These are phyloP conservation scores for Phytophthora constricta DNA, from an alignment of 352 stramenopile genomes.

Conservation along the genomic window DNA sequence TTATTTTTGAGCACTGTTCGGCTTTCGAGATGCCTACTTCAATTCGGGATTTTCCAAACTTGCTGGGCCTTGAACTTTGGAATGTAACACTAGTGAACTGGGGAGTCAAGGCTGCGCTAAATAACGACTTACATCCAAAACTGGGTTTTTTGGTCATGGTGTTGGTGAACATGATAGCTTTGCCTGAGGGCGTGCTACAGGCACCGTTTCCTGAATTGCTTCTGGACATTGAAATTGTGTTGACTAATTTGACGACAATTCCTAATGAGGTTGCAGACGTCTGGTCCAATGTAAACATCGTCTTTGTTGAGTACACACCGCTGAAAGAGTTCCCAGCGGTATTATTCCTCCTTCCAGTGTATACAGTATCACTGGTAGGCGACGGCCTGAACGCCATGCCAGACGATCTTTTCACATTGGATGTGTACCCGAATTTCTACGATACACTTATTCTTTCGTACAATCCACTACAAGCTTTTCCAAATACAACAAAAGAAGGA, in stretches of 20 bases:
- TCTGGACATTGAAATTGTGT: too few relatives aligned
- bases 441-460: conserved; percentile 17
- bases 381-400: too few relatives aligned
- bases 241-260: too few relatives aligned
- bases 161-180: conserved; percentile 45
- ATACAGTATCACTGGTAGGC: conserved; percentile 28
- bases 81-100: conserved; percentile 55
- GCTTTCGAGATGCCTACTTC: conserved; percentile 33
- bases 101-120: conserved; percentile 38
- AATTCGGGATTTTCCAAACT: conserved; percentile 41
- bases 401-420: too few relatives aligned
- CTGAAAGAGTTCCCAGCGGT: too few relatives aligned
- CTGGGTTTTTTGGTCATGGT: conserved; percentile 45
- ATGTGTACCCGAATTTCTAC: too few relatives aligned
- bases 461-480: conserved; percentile 28
- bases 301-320: conserved; percentile 27
- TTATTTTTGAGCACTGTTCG: conserved; percentile 55
- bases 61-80: conserved; percentile 58
- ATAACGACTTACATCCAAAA: conserved; percentile 25
- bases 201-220: conserved; percentile 28
- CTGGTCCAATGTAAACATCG: too few relatives aligned
- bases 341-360: too few relatives aligned
- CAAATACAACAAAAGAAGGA: not conserved
- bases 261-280: too few relatives aligned
- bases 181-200: conserved; percentile 41